Evolutionary conservation across 106 monocot genomes (phyloP), one percentile per base, ranked within the genome.

Genomic region (Phalaenopsis equestris): DNA sequence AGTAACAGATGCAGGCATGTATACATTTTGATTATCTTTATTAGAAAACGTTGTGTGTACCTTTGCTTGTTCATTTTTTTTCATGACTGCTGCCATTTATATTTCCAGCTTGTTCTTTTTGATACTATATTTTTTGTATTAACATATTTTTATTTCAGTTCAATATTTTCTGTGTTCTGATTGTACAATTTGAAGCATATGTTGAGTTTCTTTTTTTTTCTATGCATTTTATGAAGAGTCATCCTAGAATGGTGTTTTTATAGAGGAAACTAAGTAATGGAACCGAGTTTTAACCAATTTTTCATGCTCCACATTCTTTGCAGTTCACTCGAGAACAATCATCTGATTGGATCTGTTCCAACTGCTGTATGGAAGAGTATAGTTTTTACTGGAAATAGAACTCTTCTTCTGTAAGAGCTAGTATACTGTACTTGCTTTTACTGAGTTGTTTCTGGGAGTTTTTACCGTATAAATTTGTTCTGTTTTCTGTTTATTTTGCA

Each of bases 241-340:
- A 19, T 74, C 74, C 4, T 45, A 74, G 8, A 2, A 45, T 45
- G 19, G 41, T 45, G 24, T 19, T 42, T 72, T 43, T 74, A 45
- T 74, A 42, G 43, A 11, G 74, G 74, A 74, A 74, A 43, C 43
- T 39, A 39, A 74, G 11, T 38, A 3, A 41, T 72, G 74, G 43
- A 74, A 37, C 39, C 70, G 39, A 43, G 57, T 41, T 79, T 52
- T 52, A 38, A 39, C 58, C 42, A 23, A 57, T 78, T 55, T 55
- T 55, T 10, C 36, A 75, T 72, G 77, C 61, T 83, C 12, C 56
- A 23, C 77, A 77, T 79, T 78, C 80, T 75, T 89, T 81, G 67
- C 88, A 99, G 99, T 84, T 91, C 86, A 24, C 90, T 99, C 47
- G 86, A 81, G 7, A 82, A 95, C 83, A 99, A 99, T 83, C 70